Evolutionary conservation across 2,329 filamentous ascomycete species (phyloP).

Genomic region (Fonsecaea nubica): DNA sequence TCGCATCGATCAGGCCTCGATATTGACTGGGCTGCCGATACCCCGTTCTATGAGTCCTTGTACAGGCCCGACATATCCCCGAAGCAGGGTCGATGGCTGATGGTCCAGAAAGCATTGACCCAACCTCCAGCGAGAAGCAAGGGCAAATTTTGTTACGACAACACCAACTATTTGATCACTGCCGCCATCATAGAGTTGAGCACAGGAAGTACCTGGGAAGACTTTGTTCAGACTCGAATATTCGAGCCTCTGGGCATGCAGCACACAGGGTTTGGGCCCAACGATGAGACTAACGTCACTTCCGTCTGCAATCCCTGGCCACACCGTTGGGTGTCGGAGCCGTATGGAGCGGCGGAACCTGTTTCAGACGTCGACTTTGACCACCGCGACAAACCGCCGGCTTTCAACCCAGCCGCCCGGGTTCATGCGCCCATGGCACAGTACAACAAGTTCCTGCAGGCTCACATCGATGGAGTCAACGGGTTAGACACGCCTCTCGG

Average conservation of each 20-base stretch:
- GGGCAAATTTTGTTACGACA: slow-evolving; percentile 17
- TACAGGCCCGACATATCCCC: slow-evolving; percentile 6
- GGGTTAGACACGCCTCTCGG: slow-evolving; percentile 1
- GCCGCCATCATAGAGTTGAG: slow-evolving; percentile 12
- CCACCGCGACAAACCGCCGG: slow-evolving; percentile 10
- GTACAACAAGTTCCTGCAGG: slow-evolving; percentile 15
- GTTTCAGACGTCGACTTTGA: neutral
- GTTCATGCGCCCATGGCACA: slow-evolving; percentile 4
- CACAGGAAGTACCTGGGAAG: neutral
- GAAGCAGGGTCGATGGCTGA: neutral
- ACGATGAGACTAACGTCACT: neutral
- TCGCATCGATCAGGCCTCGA: slow-evolving; percentile 12
- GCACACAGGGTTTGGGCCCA: slow-evolving; percentile 7
- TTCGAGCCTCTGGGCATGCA: slow-evolving; percentile 13
- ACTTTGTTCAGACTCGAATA: neutral
- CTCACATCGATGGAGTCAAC: neutral
- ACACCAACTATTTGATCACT: slow-evolving; percentile 21
- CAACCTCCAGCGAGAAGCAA: neutral
- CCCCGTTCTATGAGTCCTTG: slow-evolving; percentile 1
- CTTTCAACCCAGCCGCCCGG: slow-evolving; percentile 6
- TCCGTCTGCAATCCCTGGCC: slow-evolving; percentile 21
- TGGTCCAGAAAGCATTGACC: neutral
- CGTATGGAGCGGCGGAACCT: neutral
- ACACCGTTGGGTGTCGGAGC: neutral
- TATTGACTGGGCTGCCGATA: slow-evolving; percentile 7